phyloP scores from a whole-genome alignment of 768 basidiomycete species.

The Tylopilus felleus region DNA sequence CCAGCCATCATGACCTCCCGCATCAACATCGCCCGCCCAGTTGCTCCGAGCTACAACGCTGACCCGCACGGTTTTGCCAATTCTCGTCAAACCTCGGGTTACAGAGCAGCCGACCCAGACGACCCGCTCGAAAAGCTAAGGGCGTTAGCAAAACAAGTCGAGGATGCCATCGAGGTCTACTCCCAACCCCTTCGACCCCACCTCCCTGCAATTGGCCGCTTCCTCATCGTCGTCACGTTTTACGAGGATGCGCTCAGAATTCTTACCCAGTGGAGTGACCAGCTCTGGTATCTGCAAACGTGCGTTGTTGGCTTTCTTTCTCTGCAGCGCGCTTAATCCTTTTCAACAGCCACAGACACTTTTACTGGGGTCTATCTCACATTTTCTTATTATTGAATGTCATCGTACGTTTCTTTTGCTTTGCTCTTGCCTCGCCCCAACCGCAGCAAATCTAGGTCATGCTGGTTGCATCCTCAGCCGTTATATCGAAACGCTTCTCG shows the following conservation, averaged over 20 bases:
- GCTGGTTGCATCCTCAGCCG: constrained; percentile 76
- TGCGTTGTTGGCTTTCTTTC: constrained; percentile 39
- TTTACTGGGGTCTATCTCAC: constrained; percentile 95
- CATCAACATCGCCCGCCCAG: constrained; percentile 78
- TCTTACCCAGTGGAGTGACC: constrained; percentile 92
- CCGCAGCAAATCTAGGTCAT: constrained; percentile 60
- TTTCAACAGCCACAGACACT: constrained; percentile 76
- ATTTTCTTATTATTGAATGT: constrained; percentile 90
- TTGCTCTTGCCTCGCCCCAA: neutral
- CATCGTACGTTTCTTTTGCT: constrained; percentile 53
- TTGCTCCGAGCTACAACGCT: constrained; percentile 51
- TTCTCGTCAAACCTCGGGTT: constrained; percentile 63
- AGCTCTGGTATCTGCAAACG: constrained; percentile 98
- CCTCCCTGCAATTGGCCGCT: constrained; percentile 91
- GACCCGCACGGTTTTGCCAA: constrained; percentile 84
- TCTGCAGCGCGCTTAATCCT: constrained; percentile 5
- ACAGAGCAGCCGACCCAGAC: constrained; percentile 77
- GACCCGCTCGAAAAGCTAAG: constrained; percentile 79
- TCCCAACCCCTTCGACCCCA: constrained; percentile 92
- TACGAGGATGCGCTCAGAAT: constrained; percentile 95
- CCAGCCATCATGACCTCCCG: constrained; percentile 73
- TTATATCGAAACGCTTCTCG: constrained; percentile 84
- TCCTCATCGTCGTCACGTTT: constrained; percentile 97
- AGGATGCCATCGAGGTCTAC: constrained; percentile 90
- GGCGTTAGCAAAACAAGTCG: constrained; percentile 67